Percentiles rank a stretch among this genome's conserved stretches.
Conservation (phyloP, 495 filamentous ascomycete genomes). For the Immersiella caudata region DNA sequence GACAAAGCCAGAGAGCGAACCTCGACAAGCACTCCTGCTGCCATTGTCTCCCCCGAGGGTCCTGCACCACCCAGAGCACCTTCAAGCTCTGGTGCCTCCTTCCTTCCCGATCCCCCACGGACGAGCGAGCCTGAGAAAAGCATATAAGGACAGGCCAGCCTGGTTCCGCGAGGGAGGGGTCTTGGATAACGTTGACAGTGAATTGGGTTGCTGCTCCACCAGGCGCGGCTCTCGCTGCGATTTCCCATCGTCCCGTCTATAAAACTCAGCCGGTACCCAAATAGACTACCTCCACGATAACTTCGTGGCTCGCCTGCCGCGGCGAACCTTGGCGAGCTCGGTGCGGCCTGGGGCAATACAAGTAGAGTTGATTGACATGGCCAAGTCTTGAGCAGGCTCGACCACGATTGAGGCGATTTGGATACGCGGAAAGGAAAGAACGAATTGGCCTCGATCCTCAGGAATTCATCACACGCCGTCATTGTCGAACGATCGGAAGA, state of each 20-base stretch:
- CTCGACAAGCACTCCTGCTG: background rate
- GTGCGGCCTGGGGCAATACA: background rate
- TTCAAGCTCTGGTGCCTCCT: background rate
- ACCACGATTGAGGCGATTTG: background rate
- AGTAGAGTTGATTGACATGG: background rate
- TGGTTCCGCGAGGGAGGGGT: background rate
- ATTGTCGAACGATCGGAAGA: background rate
- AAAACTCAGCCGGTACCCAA: background rate
- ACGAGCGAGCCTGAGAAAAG: background rate
- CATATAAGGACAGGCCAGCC: background rate
- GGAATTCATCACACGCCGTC: background rate
- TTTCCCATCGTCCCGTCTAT: background rate
- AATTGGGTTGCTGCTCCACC: background rate
- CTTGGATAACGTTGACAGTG: background rate
- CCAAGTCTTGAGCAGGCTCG: conserved; percentile 10
- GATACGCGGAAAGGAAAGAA: background rate
- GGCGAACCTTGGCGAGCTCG: background rate
- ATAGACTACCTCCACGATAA: background rate
- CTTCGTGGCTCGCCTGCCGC: background rate
- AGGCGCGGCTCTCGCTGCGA: background rate
- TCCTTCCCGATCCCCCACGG: background rate
- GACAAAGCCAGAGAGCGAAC: background rate
- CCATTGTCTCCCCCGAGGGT: background rate
- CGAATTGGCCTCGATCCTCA: background rate
- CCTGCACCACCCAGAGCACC: background rate